Evolutionary conservation across 768 basidiomycete genomes (phyloP), one percentile per base, ranked within the genome.

Genomic region (Auricularia auricula-judae): DNA sequence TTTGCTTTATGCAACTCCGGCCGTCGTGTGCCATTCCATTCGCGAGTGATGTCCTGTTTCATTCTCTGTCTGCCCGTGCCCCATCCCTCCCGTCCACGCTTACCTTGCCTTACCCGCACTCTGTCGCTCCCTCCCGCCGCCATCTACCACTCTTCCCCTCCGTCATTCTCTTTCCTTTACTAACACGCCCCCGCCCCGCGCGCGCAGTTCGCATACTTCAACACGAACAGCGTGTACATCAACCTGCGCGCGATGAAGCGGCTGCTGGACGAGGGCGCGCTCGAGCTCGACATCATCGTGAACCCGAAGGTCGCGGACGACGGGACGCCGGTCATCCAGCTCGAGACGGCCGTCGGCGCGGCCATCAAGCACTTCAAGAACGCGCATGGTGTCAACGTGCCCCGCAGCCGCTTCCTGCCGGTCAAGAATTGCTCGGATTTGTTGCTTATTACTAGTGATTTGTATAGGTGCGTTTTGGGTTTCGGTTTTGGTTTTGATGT

Each of bases 211-310:
- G 91, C 93, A 81, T 92, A 91, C 74, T 89, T 93, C 81, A 90
- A 91, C 81, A 88, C 89, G 44, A 91, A 91, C 78, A 90, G 88
- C 72, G 71, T 89, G 70, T 89, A 87, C 87, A 83, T 89, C 75
- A 85, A 89, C 74, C 77, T 91, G 65, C 86, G 84, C 76, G 86
- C 88, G 85, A 72, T 65, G 72, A 97, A 93, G 81, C 85, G 86
- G 64, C 82, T 95, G 70, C 91, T 96, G 89, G 89, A 91, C 67
- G 81, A 77, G 42, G 91, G 93, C 69, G 83, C 82, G 63, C 86
- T 97, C 81, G 91, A 92, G 74, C 82, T 98, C 61, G 95, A 98
- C 73, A 95, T 97, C 76, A 96, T 96, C 77, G 86, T 93, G 77
- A 95, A 95, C 79, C 86, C 86, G 69, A 92, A 95, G 80, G 82